phyloP scores from a whole-genome alignment of 2,329 filamentous ascomycete genomes.

The Sporothrix curviconia region DNA sequence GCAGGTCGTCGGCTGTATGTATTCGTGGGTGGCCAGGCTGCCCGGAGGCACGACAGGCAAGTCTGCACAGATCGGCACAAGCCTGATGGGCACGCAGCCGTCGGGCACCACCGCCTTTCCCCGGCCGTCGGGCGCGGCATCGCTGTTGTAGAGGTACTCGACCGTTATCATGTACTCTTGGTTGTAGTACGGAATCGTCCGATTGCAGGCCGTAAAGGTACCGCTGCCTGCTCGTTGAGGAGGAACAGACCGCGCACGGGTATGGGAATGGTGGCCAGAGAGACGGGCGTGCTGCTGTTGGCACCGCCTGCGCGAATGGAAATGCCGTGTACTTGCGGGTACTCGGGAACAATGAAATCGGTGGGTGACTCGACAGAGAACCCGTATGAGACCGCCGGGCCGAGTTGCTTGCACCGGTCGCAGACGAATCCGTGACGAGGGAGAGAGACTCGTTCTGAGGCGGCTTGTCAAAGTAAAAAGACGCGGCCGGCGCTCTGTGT shows the following conservation, averaged over 20 bases:
- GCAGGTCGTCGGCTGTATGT: conserved; percentile 33
- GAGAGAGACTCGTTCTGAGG: conserved; percentile 29
- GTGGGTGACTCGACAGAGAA: conserved; percentile 26
- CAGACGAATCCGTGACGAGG: conserved; percentile 32
- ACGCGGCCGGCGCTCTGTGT: conserved; percentile 23
- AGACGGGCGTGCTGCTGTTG: conserved; percentile 19
- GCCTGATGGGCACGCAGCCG: conserved; percentile 35
- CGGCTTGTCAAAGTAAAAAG: conserved; percentile 43
- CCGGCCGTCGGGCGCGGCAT: conserved; percentile 12
- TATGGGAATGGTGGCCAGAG: conserved; percentile 18
- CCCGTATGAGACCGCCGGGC: conserved; percentile 32
- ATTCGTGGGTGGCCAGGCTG: conserved; percentile 34
- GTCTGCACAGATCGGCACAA: conserved; percentile 39
- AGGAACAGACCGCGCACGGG: conserved; percentile 27
- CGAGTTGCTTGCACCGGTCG: neutral
- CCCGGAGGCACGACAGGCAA: conserved; percentile 29
- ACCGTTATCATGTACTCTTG: conserved; percentile 31
- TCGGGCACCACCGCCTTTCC: conserved; percentile 26
- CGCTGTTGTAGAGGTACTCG: conserved; percentile 30
- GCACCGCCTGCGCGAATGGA: conserved; percentile 20
- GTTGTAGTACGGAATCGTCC: conserved; percentile 36
- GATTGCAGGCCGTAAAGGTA: conserved; percentile 38
- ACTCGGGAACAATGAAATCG: conserved; percentile 11
- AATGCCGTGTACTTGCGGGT: neutral
- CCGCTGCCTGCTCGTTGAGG: conserved; percentile 20